Percentiles rank a stretch among this genome's conserved stretches.
These are phyloP conservation scores for Phragmites australis DNA, from an alignment of 176 grass and related monocot species.

Conservation along the genomic window DNA sequence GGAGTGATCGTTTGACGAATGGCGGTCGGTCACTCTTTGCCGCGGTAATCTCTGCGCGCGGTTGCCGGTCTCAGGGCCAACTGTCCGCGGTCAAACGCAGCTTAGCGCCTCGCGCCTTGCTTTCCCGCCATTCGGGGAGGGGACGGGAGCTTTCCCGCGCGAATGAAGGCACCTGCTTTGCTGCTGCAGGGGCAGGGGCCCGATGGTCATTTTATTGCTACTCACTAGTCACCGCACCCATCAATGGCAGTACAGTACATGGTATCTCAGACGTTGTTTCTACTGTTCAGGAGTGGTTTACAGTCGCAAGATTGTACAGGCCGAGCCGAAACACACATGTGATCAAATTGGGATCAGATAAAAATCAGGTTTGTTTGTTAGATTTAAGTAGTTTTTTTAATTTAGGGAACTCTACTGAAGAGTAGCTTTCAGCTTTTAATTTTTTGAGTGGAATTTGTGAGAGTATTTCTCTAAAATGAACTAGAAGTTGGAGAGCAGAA, in stretches of 20 bases:
- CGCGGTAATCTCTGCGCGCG: background rate
- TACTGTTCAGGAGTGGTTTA: background rate
- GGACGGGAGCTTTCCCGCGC: slow-evolving; percentile 35
- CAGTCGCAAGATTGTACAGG: too few species aligned
- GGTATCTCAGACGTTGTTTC: background rate
- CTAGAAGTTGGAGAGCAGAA: too few species aligned
- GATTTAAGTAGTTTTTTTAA: too few species aligned
- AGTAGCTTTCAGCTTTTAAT: too few species aligned
- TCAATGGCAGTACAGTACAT: background rate
- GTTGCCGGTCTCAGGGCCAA: slow-evolving; percentile 19
- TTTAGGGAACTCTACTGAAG: too few species aligned
- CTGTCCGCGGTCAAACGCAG: slow-evolving; percentile 42
- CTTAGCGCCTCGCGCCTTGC: slow-evolving; percentile 8
- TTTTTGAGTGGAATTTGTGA: too few species aligned
- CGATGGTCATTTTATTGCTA: background rate
- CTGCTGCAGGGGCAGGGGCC: background rate
- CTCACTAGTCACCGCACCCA: background rate
- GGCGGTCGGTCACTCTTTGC: too few species aligned
- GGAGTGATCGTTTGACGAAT: too few species aligned
- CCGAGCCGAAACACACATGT: too few species aligned
- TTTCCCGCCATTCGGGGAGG: slow-evolving; percentile 45
- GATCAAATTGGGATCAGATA: too few species aligned
- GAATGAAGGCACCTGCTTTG: slow-evolving; percentile 8
- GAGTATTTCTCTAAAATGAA: too few species aligned
- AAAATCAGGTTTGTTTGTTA: too few species aligned